Evolutionary conservation across 208 protist species (phyloP), one percentile per base, ranked within the genome.

Genomic region (Leishmania turanica): DNA sequence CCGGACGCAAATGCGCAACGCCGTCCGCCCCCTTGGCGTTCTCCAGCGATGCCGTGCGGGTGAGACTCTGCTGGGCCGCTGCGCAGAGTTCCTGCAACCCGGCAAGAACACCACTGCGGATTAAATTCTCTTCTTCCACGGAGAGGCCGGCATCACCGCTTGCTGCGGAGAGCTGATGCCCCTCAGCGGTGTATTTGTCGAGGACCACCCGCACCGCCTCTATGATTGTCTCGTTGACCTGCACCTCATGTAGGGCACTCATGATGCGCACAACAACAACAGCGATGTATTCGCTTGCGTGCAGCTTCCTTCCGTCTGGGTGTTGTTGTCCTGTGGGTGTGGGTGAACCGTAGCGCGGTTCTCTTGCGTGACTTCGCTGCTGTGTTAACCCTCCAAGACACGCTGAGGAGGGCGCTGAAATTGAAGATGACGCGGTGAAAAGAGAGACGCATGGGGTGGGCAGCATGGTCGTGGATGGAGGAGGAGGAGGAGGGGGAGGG

Each of bases 161-260:
- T 27, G n/a, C 37, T n/a, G 31, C 69, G 1, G 53, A n/a, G 47
- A 62, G 34, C 51, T 54, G 65, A 58, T 77, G 56, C 27, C 78
- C 75, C 49, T 49, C 72, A 0, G 68, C 76, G 7, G 47, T 62
- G 71, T 77, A 77, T 37, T 65, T 17, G 21, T 84, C 81, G 27
- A 84, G 76, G 9, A 64, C 77, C 40, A 79, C 71, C 24, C 72
- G 83, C 64, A 81, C 73, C 19, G 77, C 72, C 76, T 79, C 76
- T 75, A 81, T 51, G 21, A 81, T 73, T 71, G 84, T 83, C 77
- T 58, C 56, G 37, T 77, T 80, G 37, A 81, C 81, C 53, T 83
- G 34, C 34, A 27, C 58, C n/a, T 60, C n/a, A 53, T 70, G 27
- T 45, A 82, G 45, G 9, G 47, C 27, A 64, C 31, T 76, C 72